Percentiles rank a stretch among this genome's conserved stretches.
These are phyloP conservation scores for Eucalyptus camaldulensis DNA, from an alignment of 345 rosid genomes.

Conservation along the genomic window DNA sequence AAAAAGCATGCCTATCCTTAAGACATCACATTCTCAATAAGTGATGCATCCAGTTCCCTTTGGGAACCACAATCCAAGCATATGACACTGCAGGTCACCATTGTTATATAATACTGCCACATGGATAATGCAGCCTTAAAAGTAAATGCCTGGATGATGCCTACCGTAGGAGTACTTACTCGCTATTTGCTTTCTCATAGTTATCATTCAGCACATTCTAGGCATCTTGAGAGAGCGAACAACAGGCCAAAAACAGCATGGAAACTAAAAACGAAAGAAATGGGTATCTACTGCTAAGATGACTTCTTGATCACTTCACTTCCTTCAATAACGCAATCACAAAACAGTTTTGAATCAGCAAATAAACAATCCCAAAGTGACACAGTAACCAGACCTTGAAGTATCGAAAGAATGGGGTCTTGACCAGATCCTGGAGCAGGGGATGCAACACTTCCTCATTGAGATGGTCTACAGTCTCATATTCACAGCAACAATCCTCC, in stretches of 20 bases:
- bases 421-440: slow-evolving; percentile 66
- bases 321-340: background rate
- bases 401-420: slow-evolving; percentile 72
- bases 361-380: background rate
- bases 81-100: background rate
- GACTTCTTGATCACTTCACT: background rate
- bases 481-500: slow-evolving; percentile 89
- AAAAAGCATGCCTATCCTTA: background rate
- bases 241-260: background rate
- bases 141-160: background rate
- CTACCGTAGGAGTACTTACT: background rate
- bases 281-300: background rate
- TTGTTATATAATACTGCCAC: background rate
- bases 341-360: background rate
- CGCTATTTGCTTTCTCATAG: background rate
- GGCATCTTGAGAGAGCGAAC: background rate
- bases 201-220: background rate
- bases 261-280: background rate
- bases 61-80: background rate
- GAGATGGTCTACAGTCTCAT: slow-evolving; percentile 67
- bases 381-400: slow-evolving; percentile 48
- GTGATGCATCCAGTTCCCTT: background rate
- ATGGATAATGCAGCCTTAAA: background rate
- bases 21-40: background rate
- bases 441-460: slow-evolving; percentile 69